Percentiles rank a stretch among this genome's conserved stretches.
Conservation (phyloP, 164 flowering plant species). For the Liquidambar formosana region DNA sequence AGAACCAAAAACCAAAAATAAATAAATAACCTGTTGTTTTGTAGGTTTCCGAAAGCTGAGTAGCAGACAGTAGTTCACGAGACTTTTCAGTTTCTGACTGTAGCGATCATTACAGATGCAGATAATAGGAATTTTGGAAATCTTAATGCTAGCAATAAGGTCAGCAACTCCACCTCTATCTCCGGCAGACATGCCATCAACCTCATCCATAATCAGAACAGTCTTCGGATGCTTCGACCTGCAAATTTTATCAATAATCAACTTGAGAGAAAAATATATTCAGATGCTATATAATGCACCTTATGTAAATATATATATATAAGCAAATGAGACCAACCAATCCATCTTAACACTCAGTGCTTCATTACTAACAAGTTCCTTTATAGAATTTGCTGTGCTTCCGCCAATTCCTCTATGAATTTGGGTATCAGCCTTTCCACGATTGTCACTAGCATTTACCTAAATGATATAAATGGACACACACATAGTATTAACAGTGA, state of each 20-base stretch:
- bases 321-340: slow-evolving; percentile 45
- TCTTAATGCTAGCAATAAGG: slow-evolving; percentile 92
- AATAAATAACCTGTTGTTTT: slow-evolving; percentile 76
- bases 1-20: neutral
- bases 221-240: slow-evolving; percentile 74
- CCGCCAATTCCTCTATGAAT: slow-evolving; percentile 86
- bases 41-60: slow-evolving; percentile 91
- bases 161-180: slow-evolving; percentile 98
- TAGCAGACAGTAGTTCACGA: slow-evolving; percentile 78
- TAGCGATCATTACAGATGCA: slow-evolving; percentile 98
- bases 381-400: slow-evolving; percentile 87
- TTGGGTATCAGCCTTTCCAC: slow-evolving; percentile 91
- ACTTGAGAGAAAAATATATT: neutral
- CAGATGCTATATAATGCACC: neutral
- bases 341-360: slow-evolving; percentile 55
- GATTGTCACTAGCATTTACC: slow-evolving; percentile 99
- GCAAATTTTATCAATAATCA: slow-evolving; percentile 21
- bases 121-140: slow-evolving; percentile 90
- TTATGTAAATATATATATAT: neutral
- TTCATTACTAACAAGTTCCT: slow-evolving; percentile 92
- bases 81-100: slow-evolving; percentile 93
- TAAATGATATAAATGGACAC: slow-evolving; percentile 19
- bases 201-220: slow-evolving; percentile 98
- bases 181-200: slow-evolving; percentile 99
- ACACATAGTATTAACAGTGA: neutral